Percentiles rank a stretch among this genome's conserved stretches.
Conservation (phyloP, 257 asterid genomes). For the Primulina huaijiensis region DNA sequence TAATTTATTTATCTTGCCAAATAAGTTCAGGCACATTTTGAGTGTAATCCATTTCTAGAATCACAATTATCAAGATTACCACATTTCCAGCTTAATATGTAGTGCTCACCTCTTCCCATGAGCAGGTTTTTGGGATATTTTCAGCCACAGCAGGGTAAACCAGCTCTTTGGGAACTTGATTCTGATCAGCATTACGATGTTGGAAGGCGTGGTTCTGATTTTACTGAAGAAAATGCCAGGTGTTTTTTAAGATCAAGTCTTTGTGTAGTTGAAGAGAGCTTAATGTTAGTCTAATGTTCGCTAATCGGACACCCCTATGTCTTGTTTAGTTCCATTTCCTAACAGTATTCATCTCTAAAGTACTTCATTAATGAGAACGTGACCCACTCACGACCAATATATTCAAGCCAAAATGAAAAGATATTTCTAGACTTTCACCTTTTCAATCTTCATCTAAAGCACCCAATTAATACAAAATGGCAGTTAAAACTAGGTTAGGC, state of each 20-base stretch:
- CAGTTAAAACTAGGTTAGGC: no score
- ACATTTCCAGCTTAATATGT: conserved; percentile 4
- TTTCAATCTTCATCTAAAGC: neutral
- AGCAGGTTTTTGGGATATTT: conserved; percentile 92
- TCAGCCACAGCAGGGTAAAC: conserved; percentile 80
- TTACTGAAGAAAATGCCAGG: conserved; percentile 57
- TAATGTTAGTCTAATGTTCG: neutral
- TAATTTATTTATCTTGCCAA: conserved; percentile 8
- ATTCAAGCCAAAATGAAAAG: neutral
- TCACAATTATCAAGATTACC: neutral
- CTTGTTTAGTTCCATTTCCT: neutral
- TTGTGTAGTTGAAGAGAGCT: conserved; percentile 5
- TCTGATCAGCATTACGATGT: conserved; percentile 76
- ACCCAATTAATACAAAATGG: no score
- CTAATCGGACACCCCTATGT: neutral
- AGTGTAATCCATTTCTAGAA: neutral
- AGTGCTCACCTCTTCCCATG: conserved; percentile 23
- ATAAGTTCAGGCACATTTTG: neutral
- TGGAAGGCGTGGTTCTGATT: conserved; percentile 54
- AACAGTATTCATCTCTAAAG: neutral
- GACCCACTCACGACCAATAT: neutral
- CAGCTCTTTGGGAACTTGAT: conserved; percentile 87
- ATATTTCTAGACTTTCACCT: neutral
- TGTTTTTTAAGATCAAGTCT: conserved; percentile 22
- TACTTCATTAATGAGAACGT: neutral